A percentile compares a stretch with the other conserved stretches of the same genome.
These are phyloP conservation scores for Penicillium expansum DNA, from an alignment of 2,329 filamentous ascomycete genomes.

Conservation along the genomic window DNA sequence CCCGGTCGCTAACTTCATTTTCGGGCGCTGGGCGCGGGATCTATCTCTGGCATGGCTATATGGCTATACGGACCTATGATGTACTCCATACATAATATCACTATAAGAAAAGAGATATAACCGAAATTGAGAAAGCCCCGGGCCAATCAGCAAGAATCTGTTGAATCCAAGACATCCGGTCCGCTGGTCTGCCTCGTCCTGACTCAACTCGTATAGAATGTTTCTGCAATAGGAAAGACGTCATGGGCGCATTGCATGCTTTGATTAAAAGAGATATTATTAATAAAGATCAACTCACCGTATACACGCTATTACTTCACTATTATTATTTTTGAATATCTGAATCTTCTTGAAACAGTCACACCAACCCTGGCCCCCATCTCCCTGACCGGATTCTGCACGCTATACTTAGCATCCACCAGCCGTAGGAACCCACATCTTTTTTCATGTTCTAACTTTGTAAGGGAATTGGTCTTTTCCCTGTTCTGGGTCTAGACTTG, in stretches of 20 bases:
- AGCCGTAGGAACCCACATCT: not conserved
- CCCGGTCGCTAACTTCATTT: not conserved
- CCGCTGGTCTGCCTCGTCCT: constrained; percentile 3
- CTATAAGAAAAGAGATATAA: not conserved
- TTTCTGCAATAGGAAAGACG: not conserved
- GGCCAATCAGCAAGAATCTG: not conserved
- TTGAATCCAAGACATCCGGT: not conserved
- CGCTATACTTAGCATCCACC: constrained; percentile 7
- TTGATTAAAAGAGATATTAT: not conserved
- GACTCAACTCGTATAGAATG: constrained; percentile 7
- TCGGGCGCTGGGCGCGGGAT: not conserved
- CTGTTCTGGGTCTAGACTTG: not conserved
- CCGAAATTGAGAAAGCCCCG: not conserved
- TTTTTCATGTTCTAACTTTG: not conserved
- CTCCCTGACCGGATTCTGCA: not conserved
- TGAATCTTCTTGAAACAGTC: not conserved
- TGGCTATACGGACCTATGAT: not conserved
- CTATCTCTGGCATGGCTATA: not conserved
- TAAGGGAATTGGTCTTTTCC: not conserved
- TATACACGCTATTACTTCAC: not conserved
- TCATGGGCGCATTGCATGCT: not conserved
- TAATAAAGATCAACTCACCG: not conserved
- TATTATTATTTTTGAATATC: not conserved
- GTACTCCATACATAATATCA: not conserved
- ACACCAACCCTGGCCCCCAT: constrained; percentile 6